A percentile compares a stretch with the other conserved stretches of the same genome.
phyloP scores from a whole-genome alignment of 257 asterid genomes.

The Lithospermum erythrorhizon region DNA sequence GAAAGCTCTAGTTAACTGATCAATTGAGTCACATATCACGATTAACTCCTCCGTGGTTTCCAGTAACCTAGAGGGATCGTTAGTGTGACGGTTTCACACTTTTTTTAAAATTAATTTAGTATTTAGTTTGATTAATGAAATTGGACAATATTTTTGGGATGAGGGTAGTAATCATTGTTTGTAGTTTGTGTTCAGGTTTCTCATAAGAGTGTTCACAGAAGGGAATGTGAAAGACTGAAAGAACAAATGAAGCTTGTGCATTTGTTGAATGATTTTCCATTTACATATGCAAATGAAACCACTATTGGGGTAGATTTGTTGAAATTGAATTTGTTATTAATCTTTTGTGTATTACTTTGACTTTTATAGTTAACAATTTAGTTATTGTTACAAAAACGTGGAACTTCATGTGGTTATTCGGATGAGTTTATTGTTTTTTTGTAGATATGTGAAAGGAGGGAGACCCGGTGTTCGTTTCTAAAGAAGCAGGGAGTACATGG shows the following conservation, averaged over 20 bases:
- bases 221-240: constrained; percentile 63
- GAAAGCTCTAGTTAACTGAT: too few relatives aligned
- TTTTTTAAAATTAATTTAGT: too few relatives aligned
- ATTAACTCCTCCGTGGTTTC: too few relatives aligned
- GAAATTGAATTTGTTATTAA: too few relatives aligned
- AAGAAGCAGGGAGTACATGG: constrained; percentile 42
- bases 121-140: too few relatives aligned
- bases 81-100: too few relatives aligned
- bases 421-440: constrained; percentile 6
- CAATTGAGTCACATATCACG: too few relatives aligned
- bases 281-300: constrained; percentile 45
- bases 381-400: too few relatives aligned
- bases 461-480: constrained; percentile 51
- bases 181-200: constrained; percentile 32
- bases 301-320: constrained; percentile 26
- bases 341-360: too few relatives aligned
- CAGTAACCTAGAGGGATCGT: too few relatives aligned
- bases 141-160: too few relatives aligned
- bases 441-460: constrained; percentile 25
- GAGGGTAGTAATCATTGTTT: background rate
- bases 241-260: constrained; percentile 55
- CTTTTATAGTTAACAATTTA: too few relatives aligned
- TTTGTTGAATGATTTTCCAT: constrained; percentile 54
- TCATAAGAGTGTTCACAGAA: constrained; percentile 57
- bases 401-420: constrained; percentile 7